A percentile compares a stretch with the other conserved stretches of the same genome.
Evolutionary conservation across 495 filamentous ascomycete genomes (phyloP).

Genomic region (Hypoxylon fragiforme): DNA sequence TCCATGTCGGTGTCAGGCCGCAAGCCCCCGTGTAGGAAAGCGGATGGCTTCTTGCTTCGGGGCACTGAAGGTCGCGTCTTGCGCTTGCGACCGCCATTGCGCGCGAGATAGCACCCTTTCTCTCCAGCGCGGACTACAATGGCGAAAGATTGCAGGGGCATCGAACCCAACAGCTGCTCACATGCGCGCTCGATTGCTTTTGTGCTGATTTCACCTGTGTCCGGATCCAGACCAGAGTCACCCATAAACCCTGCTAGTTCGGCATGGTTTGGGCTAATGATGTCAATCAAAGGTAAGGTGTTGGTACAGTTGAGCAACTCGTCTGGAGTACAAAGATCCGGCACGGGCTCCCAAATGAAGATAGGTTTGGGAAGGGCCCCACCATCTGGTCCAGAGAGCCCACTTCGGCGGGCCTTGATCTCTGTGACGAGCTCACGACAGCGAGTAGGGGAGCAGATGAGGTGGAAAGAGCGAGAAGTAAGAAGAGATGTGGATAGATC

Average conservation of each 20-base stretch:
- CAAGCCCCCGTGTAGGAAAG: slow-evolving; percentile 46
- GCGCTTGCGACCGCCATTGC: slow-evolving; percentile 53
- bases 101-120: slow-evolving; percentile 55
- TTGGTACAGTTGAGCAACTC: slow-evolving; percentile 74
- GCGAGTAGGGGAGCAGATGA: slow-evolving; percentile 81
- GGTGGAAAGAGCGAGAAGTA: slow-evolving; percentile 75
- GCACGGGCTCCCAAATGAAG: slow-evolving; percentile 95
- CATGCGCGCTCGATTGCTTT: slow-evolving; percentile 54
- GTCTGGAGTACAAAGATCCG: slow-evolving; percentile 78
- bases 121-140: slow-evolving; percentile 57
- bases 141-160: slow-evolving; percentile 58
- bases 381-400: slow-evolving; percentile 19
- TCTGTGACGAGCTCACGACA: slow-evolving; percentile 71
- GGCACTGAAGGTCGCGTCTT: slow-evolving; percentile 20
- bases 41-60: slow-evolving; percentile 45
- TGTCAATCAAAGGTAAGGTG: slow-evolving; percentile 72
- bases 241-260: slow-evolving; percentile 85
- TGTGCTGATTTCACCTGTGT: slow-evolving; percentile 55
- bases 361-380: slow-evolving; percentile 55
- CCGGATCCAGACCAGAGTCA: slow-evolving; percentile 48
- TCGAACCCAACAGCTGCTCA: slow-evolving; percentile 55
- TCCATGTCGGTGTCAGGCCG: slow-evolving; percentile 57
- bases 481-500: slow-evolving; percentile 57
- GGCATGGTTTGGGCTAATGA: slow-evolving; percentile 85
- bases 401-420: slow-evolving; percentile 56